Evolutionary conservation across 2,329 filamentous ascomycete genomes (phyloP).

Genomic region (Pestalotiopsis sp.): DNA sequence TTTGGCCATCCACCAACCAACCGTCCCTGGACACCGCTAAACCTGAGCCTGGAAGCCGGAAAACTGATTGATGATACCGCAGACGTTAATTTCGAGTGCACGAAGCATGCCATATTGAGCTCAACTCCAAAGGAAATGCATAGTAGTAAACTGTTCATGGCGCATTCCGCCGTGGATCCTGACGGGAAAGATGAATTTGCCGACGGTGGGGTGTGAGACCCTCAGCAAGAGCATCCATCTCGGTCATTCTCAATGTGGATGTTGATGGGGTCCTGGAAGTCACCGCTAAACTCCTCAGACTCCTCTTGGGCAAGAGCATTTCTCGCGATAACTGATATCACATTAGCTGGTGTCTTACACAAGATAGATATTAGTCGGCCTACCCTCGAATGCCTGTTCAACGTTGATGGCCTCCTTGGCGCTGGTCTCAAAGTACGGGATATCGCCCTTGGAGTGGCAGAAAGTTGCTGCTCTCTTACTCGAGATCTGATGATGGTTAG

Average conservation of each 20-base stretch:
- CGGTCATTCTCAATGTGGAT: slow-evolving; percentile 95
- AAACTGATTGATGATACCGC: slow-evolving; percentile 1
- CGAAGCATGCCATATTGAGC: slow-evolving; percentile 1
- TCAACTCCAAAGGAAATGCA: slow-evolving; percentile 11
- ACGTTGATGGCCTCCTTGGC: slow-evolving; percentile 99
- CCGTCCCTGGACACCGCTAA: neutral
- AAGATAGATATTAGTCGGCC: slow-evolving; percentile 19
- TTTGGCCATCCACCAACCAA: neutral
- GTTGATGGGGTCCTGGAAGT: slow-evolving; percentile 97
- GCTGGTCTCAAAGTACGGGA: slow-evolving; percentile 99
- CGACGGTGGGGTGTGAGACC: neutral
- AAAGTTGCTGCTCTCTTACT: slow-evolving; percentile 96
- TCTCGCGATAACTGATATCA: slow-evolving; percentile 79
- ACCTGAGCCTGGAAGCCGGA: slow-evolving; percentile 1
- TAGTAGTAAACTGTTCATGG: neutral
- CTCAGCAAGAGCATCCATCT: slow-evolving; percentile 89
- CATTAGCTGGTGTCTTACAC: neutral
- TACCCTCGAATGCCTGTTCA: slow-evolving; percentile 76
- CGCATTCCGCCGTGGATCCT: neutral
- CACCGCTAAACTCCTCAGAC: slow-evolving; percentile 94
- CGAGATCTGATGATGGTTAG: slow-evolving; percentile 65
- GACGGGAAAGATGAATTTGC: neutral
- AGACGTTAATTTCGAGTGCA: slow-evolving; percentile 3
- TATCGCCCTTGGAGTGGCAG: slow-evolving; percentile 95
- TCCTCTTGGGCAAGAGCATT: slow-evolving; percentile 97